phyloP scores from a whole-genome alignment of 2,329 filamentous ascomycete genomes.

The Lachnum nothofagi region DNA sequence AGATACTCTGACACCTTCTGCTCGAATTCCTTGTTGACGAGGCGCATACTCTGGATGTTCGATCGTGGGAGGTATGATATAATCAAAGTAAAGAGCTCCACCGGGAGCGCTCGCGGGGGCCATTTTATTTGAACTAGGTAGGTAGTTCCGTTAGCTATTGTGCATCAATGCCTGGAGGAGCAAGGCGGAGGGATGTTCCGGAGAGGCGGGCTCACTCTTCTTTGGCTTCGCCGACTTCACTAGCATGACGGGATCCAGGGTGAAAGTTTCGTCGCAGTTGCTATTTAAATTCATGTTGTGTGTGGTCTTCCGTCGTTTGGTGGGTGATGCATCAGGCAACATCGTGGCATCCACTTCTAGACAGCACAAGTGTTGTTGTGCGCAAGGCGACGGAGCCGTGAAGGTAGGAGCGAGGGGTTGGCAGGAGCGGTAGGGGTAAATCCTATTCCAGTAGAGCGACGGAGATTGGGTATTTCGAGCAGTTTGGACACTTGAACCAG shows the following conservation, averaged over 20 bases:
- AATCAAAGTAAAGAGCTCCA: conserved; percentile 59
- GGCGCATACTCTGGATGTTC: conserved; percentile 55
- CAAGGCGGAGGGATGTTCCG: neutral
- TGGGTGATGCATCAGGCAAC: conserved; percentile 17
- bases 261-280: too few relatives aligned
- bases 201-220: neutral
- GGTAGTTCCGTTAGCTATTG: conserved; percentile 1
- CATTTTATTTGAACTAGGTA: conserved; percentile 26
- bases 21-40: conserved; percentile 58
- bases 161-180: too few relatives aligned
- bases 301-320: conserved; percentile 25
- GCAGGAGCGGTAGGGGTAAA: too few relatives aligned
- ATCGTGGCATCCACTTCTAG: neutral
- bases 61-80: conserved; percentile 49
- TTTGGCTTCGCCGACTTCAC: neutral
- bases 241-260: too few relatives aligned
- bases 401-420: too few relatives aligned
- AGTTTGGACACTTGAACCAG: too few relatives aligned
- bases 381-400: too few relatives aligned
- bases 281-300: neutral
- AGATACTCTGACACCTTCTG: conserved; percentile 51
- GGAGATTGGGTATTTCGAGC: too few relatives aligned
- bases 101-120: conserved; percentile 44
- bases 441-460: too few relatives aligned
- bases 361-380: too few relatives aligned